Evolutionary conservation across 2,329 filamentous ascomycete genomes (phyloP).

Genomic region (Fusarium pseudograminearum): DNA sequence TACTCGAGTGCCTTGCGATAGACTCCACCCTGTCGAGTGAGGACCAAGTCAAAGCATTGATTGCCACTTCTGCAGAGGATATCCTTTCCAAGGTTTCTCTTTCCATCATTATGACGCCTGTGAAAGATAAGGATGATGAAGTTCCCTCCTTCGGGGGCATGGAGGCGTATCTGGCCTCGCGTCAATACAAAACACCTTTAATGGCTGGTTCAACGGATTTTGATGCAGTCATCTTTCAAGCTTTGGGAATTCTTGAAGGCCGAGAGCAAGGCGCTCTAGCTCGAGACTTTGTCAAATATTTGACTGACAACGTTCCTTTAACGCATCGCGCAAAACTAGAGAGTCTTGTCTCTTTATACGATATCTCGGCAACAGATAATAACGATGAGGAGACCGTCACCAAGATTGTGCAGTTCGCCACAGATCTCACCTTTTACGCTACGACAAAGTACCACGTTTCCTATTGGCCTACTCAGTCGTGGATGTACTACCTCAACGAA

Average conservation of each 20-base stretch:
- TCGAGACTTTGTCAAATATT: neutral
- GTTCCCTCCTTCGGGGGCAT: neutral
- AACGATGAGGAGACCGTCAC: fast-evolving
- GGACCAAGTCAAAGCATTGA: neutral
- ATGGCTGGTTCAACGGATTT: constrained; percentile 7
- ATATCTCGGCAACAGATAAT: fast-evolving
- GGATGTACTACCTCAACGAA: constrained; percentile 11
- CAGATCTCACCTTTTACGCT: neutral
- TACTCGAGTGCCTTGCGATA: neutral
- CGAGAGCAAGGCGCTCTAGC: neutral
- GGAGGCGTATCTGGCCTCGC: neutral
- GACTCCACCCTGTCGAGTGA: neutral
- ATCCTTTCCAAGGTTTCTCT: neutral
- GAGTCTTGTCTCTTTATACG: neutral
- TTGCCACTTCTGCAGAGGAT: neutral
- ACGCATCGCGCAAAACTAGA: fast-evolving
- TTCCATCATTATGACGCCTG: neutral
- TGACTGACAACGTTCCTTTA: fast-evolving
- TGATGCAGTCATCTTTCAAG: constrained; percentile 1
- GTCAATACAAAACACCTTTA: fast-evolving
- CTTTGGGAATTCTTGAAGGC: neutral
- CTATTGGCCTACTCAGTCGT: neutral
- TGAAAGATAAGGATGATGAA: neutral
- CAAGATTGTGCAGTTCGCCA: neutral
- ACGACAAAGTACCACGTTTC: neutral